Evolutionary conservation across 768 basidiomycete species (phyloP), one percentile per base, ranked within the genome.

Genomic region (Strobilomyces echinocephalus): DNA sequence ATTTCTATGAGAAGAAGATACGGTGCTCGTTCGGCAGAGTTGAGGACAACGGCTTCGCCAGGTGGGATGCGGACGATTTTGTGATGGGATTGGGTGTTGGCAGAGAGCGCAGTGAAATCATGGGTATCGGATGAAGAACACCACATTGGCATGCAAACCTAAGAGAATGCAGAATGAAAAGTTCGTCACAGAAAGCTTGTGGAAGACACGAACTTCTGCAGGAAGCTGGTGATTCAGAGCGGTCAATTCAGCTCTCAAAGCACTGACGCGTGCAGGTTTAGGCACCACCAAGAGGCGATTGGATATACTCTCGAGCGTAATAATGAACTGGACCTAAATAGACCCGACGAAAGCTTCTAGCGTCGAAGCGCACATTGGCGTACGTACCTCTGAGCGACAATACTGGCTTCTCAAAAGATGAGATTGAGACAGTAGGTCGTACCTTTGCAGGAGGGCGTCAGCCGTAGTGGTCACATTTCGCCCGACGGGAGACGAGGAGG

Each of bases 41-140:
- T 99, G 26, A 99, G 79, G 10, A 98, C 97, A 42, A 98, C 97
- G 52, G 91, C 89, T 74, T 99, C 97, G 14, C 95, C 92, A 3
- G 97, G 95, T 11, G 95, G 95, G 64, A 99, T 95, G 58, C 97
- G 85, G 47, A 98, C 94, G 48, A 99, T 91, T 40, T 92, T 87
- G 67, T 97, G 94, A 67, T 98, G 95, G 6, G 88, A 83, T 62
- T 82, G 75, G 7, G 79, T 75, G 38, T 46, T 44, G 75, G 70
- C 30, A 43, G 44, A n/a, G 30, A 18, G 16, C 9, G 63, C 63
- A 14, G 71, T 68, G 20, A 70, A 60, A 53, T 67, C 69, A 24
- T 76, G 74, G 24, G 70, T 67, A 65, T 89, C 87, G 14, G 91
- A 84, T 8, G 89, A 85, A 11, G 79, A 68, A 63, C 89, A 91